Base-by-base conservation (phyloP, 208 protist species). In the Leptomonas pyrrhocoris region DNA sequence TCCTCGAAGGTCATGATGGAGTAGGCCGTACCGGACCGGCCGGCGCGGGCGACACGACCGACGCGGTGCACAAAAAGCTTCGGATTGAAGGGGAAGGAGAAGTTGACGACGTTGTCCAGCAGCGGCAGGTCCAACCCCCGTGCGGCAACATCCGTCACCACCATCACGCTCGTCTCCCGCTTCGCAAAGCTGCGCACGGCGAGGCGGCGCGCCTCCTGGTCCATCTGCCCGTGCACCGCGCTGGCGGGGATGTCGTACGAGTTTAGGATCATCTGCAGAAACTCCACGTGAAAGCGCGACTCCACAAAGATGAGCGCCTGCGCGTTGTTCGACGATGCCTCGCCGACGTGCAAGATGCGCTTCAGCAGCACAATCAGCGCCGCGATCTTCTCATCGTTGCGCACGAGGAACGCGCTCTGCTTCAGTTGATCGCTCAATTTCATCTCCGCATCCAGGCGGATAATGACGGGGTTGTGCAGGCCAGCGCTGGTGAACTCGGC, bases 21-120 rank as follows among this genome's bases (percentile, higher is more conserved):
- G 70, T 96, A 99, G 18, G 98, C 98, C 19, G 76, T 80, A 30
- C 99, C 99, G 11, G 68, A 78, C 30, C 97, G 85, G 18, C 98
- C 99, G n/a, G 98, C 98, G 79, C 99, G 96, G 3, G 98, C 99
- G 7, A 98, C 98, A 83, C 99, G 90, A 54, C 99, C 99, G 19
- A 98, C 98, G 53, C 99, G 86, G 51, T 98, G 96, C n/a, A 99
- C 85, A 76, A 99, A 99, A 11, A 99, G 80, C 83, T 99, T 99
- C 13, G 98, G 89, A 50, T 81, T 98, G 8, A 92, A 74, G 15
- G 99, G 98, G 64, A 99, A 99, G 64, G 99, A 98, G 72, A 97
- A 99, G 90, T 99, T 99, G 58, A 99, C 95, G 5, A 99, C 99
- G 75, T 99, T 98, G 82, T 99, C 98, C 0, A 99, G 84, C 40